Evolutionary conservation across 208 protist genomes (phyloP).

Genomic region (Crithidia expoeki): DNA sequence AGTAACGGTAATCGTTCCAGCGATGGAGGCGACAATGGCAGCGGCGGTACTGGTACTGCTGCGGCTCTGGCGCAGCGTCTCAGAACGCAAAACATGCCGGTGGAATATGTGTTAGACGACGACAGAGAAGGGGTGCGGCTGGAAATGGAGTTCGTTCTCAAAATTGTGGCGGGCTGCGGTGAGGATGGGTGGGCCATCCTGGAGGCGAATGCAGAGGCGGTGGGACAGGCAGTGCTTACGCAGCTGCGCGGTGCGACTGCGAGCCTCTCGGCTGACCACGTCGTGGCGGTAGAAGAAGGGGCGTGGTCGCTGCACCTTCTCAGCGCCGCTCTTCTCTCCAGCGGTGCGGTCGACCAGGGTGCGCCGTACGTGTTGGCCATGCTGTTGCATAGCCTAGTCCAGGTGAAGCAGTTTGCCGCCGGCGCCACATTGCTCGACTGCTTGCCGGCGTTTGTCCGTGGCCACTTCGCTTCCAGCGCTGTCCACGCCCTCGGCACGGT

Average conservation of each 20-base stretch:
- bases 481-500: slow-evolving; percentile 20
- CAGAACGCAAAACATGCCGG: slow-evolving; percentile 3
- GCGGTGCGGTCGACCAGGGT: slow-evolving; percentile 23
- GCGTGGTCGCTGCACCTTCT: slow-evolving; percentile 42
- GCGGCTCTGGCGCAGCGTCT: neutral
- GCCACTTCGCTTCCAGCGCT: slow-evolving; percentile 26
- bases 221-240: slow-evolving; percentile 9
- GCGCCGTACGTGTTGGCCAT: slow-evolving; percentile 22
- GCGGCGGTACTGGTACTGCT: neutral
- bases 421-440: slow-evolving; percentile 7
- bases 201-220: slow-evolving; percentile 14
- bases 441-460: slow-evolving; percentile 21
- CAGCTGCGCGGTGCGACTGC: slow-evolving; percentile 12
- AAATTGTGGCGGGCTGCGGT: slow-evolving; percentile 39
- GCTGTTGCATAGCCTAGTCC: slow-evolving; percentile 27
- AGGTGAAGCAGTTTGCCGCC: slow-evolving; percentile 21
- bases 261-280: slow-evolving; percentile 12
- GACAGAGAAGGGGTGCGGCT: slow-evolving; percentile 46
- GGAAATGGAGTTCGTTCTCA: slow-evolving; percentile 51
- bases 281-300: slow-evolving; percentile 27
- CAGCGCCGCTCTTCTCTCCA: slow-evolving; percentile 24
- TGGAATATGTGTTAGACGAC: slow-evolving; percentile 47
- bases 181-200: slow-evolving; percentile 35
- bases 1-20: neutral
- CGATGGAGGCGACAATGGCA: neutral